Conservation (phyloP, 306 rosid genomes). For the Sindora glabra region DNA sequence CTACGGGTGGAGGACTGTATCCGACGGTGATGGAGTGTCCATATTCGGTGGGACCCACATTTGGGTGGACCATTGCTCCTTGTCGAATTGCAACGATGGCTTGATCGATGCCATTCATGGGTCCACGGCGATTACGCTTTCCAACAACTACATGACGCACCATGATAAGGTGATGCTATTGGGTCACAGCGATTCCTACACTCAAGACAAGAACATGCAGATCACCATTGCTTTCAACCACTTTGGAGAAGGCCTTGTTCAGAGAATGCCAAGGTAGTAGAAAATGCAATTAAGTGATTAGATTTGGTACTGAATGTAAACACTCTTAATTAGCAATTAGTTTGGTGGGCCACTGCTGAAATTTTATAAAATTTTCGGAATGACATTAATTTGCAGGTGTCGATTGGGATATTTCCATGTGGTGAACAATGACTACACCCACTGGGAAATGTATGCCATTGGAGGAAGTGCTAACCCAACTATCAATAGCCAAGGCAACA, state of each 20-base stretch:
- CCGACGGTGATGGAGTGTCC: slow-evolving; percentile 95
- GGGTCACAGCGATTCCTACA: slow-evolving; percentile 82
- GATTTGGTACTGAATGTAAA: neutral
- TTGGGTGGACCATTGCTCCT: slow-evolving; percentile 91
- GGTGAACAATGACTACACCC: slow-evolving; percentile 99
- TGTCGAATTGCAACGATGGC: slow-evolving; percentile 82
- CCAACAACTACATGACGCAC: slow-evolving; percentile 95
- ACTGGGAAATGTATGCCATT: slow-evolving; percentile 99
- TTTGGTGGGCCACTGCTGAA: slow-evolving; percentile 20
- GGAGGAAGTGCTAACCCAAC: slow-evolving; percentile 96
- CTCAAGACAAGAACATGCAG: slow-evolving; percentile 88
- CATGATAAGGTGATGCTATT: slow-evolving; percentile 92
- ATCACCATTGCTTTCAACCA: slow-evolving; percentile 93
- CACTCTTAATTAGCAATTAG: neutral
- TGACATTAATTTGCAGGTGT: slow-evolving; percentile 49
- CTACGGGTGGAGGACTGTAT: slow-evolving; percentile 80
- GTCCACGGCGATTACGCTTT: slow-evolving; percentile 74
- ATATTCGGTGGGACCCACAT: slow-evolving; percentile 90
- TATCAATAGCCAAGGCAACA: slow-evolving; percentile 92
- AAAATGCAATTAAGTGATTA: neutral
- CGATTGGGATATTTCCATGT: slow-evolving; percentile 97
- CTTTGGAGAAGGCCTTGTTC: slow-evolving; percentile 96
- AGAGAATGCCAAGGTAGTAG: slow-evolving; percentile 99
- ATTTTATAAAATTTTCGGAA: neutral
- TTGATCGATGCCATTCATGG: slow-evolving; percentile 83